phyloP scores from a whole-genome alignment of 495 filamentous ascomycete genomes.

The Neurospora hispaniola region DNA sequence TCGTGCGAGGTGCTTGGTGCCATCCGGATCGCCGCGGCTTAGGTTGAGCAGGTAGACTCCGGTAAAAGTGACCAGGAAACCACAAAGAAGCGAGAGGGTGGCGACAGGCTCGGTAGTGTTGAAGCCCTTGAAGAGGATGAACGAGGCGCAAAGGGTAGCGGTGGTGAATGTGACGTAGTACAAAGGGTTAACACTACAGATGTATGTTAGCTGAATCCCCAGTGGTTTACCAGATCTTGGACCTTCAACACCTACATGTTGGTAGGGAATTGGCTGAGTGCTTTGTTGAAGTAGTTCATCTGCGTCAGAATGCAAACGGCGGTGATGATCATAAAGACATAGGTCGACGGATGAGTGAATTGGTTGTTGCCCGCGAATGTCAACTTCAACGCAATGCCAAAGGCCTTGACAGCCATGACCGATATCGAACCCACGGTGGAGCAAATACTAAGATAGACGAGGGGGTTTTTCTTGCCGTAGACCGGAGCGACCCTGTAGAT shows the following conservation, averaged over 20 bases:
- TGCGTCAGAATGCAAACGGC: conserved; percentile 90
- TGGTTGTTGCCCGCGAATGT: conserved; percentile 89
- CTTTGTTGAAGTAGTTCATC: conserved; percentile 99
- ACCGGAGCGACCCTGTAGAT: conserved; percentile 85
- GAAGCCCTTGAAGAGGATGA: conserved; percentile 96
- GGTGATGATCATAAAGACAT: conserved; percentile 91
- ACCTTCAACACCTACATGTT: conserved; percentile 55
- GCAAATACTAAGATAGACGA: conserved; percentile 95
- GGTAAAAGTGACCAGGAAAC: conserved; percentile 93
- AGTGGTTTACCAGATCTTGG: conserved; percentile 12
- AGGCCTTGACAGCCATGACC: conserved; percentile 97
- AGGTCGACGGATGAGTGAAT: conserved; percentile 85
- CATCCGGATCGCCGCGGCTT: conserved; percentile 81
- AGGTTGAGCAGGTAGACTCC: conserved; percentile 96
- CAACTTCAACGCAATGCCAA: conserved; percentile 91
- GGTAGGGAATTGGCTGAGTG: conserved; percentile 90
- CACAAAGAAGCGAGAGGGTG: conserved; percentile 79
- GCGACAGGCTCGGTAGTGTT: conserved; percentile 91
- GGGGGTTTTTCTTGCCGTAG: conserved; percentile 87
- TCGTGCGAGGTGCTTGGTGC: conserved; percentile 52
- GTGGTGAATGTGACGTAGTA: conserved; percentile 99
- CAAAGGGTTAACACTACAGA: conserved; percentile 82
- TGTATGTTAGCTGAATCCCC: conserved; percentile 18
- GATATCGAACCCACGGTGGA: conserved; percentile 93
- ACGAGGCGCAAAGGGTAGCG: conserved; percentile 84